Evolutionary conservation across 2,329 filamentous ascomycete species (phyloP).

Genomic region (Orbilia oligospora): DNA sequence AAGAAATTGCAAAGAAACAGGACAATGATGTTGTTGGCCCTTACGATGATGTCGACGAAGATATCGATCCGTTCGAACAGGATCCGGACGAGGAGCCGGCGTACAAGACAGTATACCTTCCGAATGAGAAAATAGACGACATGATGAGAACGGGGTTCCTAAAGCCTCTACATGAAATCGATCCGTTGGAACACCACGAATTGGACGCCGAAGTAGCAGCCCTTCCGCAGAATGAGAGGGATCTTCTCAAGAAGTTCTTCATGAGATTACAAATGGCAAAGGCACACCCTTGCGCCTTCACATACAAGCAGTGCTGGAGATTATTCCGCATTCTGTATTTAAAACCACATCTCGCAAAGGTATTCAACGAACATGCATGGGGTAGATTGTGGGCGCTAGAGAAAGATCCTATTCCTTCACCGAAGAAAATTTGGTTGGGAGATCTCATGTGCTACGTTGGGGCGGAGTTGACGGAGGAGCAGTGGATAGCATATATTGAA

Average conservation of each 20-base stretch:
- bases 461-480: constrained; percentile 39
- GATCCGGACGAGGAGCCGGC: constrained; percentile 50
- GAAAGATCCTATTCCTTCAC: constrained; percentile 37
- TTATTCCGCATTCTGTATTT: constrained; percentile 40
- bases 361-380: constrained; percentile 56
- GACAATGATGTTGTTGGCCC: constrained; percentile 22
- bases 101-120: constrained; percentile 54
- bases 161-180: constrained; percentile 51
- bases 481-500: constrained; percentile 55
- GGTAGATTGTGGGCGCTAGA: constrained; percentile 45
- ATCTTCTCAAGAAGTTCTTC: constrained; percentile 56
- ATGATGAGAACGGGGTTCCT: constrained; percentile 53
- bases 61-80: constrained; percentile 51
- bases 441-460: constrained; percentile 53
- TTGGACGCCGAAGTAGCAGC: constrained; percentile 28
- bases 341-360: constrained; percentile 28
- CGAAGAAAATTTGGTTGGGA: constrained; percentile 44
- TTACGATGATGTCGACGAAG: constrained; percentile 57
- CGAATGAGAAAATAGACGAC: constrained; percentile 46
- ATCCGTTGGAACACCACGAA: constrained; percentile 30
- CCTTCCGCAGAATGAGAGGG: constrained; percentile 12
- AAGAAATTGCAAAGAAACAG: constrained; percentile 41
- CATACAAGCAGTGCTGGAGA: constrained; percentile 40
- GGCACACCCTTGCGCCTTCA: constrained; percentile 37
- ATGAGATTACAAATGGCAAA: constrained; percentile 51